These are phyloP conservation scores for Blepharisma stoltei DNA, from an alignment of 73 alveolate genomes.

Conservation along the genomic window DNA sequence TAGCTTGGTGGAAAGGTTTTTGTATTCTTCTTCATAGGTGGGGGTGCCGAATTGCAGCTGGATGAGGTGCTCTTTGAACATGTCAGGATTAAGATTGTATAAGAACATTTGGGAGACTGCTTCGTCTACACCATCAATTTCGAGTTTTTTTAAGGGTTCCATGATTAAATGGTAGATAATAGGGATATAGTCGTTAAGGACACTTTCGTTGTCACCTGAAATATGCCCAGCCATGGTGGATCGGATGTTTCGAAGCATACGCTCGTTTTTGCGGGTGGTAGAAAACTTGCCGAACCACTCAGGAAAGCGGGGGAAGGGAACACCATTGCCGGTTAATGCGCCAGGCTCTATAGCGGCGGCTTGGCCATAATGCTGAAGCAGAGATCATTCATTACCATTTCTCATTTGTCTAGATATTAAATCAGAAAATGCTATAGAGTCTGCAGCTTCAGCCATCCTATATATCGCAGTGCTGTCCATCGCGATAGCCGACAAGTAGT, in stretches of 20 bases:
- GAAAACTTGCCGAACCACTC: slow-evolving; percentile 83
- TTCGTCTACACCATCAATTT: slow-evolving; percentile 3
- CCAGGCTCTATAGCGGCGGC: slow-evolving; percentile 53
- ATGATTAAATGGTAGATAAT: neutral
- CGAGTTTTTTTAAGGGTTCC: neutral
- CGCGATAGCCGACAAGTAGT: slow-evolving; percentile 76
- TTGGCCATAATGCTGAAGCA: slow-evolving; percentile 56
- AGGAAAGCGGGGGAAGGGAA: slow-evolving; percentile 79
- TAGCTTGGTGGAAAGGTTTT: slow-evolving; percentile 43
- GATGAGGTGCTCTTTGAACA: slow-evolving; percentile 67
- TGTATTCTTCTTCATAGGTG: slow-evolving; percentile 44
- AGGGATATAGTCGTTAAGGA: slow-evolving; percentile 39
- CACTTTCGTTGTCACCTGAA: slow-evolving; percentile 32
- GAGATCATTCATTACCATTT: slow-evolving; percentile 56
- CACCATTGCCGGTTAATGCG: slow-evolving; percentile 46
- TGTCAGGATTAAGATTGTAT: slow-evolving; percentile 57
- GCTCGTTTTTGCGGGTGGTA: slow-evolving; percentile 56
- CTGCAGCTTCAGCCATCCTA: slow-evolving; percentile 49
- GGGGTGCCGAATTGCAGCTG: slow-evolving; percentile 49
- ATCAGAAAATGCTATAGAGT: slow-evolving; percentile 53
- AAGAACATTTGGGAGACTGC: slow-evolving; percentile 57
- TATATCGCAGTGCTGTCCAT: slow-evolving; percentile 41
- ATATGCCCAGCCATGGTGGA: slow-evolving; percentile 59
- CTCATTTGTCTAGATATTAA: slow-evolving; percentile 47
- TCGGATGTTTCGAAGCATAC: slow-evolving; percentile 72